A percentile compares a stretch with the other conserved stretches of the same genome.
Conservation (phyloP, 2,329 filamentous ascomycete genomes). For the Albophoma yamanashiensis region DNA sequence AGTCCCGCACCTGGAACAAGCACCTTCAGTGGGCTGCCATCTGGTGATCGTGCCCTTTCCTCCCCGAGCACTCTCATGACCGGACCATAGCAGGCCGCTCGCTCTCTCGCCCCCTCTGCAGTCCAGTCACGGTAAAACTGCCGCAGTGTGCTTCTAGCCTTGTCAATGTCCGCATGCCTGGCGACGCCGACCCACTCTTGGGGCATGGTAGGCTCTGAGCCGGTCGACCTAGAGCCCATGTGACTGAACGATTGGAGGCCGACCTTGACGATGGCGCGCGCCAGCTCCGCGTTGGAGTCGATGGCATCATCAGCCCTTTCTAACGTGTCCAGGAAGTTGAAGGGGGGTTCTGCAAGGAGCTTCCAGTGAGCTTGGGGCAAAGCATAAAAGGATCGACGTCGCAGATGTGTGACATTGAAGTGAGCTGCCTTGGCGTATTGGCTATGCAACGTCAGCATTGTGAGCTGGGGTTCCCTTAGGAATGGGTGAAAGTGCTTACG, state of each 20-base stretch:
- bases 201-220: slow-evolving; percentile 36
- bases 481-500: slow-evolving; percentile 43
- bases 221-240: slow-evolving; percentile 21
- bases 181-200: slow-evolving; percentile 60
- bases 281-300: slow-evolving; percentile 75
- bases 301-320: slow-evolving; percentile 77
- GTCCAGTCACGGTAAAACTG: slow-evolving; percentile 97
- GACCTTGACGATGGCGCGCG: slow-evolving; percentile 62
- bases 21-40: slow-evolving; percentile 44
- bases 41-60: slow-evolving; percentile 25
- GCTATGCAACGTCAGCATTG: slow-evolving; percentile 29
- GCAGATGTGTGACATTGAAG: slow-evolving; percentile 81
- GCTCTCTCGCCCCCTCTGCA: slow-evolving; percentile 60
- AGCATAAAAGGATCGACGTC: slow-evolving; percentile 87
- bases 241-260: slow-evolving; percentile 59
- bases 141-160: slow-evolving; percentile 81
- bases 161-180: slow-evolving; percentile 69
- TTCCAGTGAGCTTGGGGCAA: slow-evolving; percentile 76
- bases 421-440: slow-evolving; percentile 81
- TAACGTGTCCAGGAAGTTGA: slow-evolving; percentile 72
- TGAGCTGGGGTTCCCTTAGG: neutral
- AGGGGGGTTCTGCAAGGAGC: slow-evolving; percentile 69
- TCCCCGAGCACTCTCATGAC: slow-evolving; percentile 54
- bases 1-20: slow-evolving; percentile 86
- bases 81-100: slow-evolving; percentile 66